Conservation (phyloP, 257 asterid species). For the Solanum chilense region DNA sequence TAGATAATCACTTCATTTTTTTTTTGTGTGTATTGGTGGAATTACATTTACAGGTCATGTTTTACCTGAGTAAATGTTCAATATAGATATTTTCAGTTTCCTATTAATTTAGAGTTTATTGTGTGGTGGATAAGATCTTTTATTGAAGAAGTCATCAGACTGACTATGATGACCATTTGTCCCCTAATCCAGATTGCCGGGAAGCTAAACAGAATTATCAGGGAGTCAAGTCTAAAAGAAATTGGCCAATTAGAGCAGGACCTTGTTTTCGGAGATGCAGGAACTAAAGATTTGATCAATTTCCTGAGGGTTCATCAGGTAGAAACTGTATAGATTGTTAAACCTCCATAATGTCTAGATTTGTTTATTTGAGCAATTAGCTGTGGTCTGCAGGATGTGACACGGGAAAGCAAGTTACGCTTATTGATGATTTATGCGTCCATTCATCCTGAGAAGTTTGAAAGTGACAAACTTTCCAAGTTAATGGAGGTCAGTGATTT, state of each 20-base stretch:
- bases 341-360: background rate
- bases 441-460: constrained; percentile 86
- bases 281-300: constrained; percentile 80
- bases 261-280: constrained; percentile 98
- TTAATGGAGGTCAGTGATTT: constrained; percentile 64
- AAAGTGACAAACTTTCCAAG: constrained; percentile 76
- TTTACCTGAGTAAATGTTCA: background rate
- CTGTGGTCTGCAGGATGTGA: constrained; percentile 54
- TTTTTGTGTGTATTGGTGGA: background rate
- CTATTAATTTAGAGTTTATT: background rate
- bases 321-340: constrained; percentile 3
- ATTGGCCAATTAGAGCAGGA: constrained; percentile 96
- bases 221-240: constrained; percentile 79
- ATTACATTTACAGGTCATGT: background rate
- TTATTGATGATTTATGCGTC: constrained; percentile 96
- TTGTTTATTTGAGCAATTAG: background rate
- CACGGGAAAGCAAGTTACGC: constrained; percentile 86
- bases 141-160: background rate
- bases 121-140: background rate
- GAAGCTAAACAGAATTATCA: constrained; percentile 65
- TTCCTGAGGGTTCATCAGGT: constrained; percentile 80
- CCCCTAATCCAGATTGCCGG: constrained; percentile 67
- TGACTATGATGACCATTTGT: constrained; percentile 3
- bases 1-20: background rate
- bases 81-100: background rate